Evolutionary conservation across 2,329 filamentous ascomycete genomes (phyloP), one percentile per base, ranked within the genome.

Genomic region (Verruconis gallopava): DNA sequence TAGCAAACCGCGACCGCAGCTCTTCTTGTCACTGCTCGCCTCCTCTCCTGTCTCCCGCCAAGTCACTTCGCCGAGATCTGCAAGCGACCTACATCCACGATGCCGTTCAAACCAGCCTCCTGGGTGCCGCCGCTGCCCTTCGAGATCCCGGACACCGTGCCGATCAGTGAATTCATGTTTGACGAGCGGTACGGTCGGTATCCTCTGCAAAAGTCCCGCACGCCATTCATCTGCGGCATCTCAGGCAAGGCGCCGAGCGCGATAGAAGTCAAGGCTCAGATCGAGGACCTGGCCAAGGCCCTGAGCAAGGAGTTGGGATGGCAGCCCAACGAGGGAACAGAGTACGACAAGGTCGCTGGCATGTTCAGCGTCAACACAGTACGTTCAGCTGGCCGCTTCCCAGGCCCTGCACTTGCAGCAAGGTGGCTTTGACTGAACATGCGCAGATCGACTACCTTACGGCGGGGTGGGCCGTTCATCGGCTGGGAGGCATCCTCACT

Each of bases 321-420:
- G 71, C 59, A 70, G 36, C 75, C 80, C 5, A 79, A 83, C 49
- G 59, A 75, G 44, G 83, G 80, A 11, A 74, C 75, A 0, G 81
- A 88, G 56, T 91, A 80, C 79, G 83, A 91, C 53, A 85, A 86
- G 58, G 81, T 88, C 18, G 66, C 85, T 37, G 79, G 69, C 3
- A 65, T 88, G 20, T 93, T 84, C 62, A 79, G 79, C n/a, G 61
- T 86, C 45, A 93, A 93, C 56, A 85, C 83, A 21, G 81, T 85
- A 60, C 46, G 71, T 55, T 14, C 5, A 42, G 14, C 13, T 13
- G 11, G 21, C n/a, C 5, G 18, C 17, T 14, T 21, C n/a, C 11
- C 25, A 13, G 25, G 11, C 25, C 25, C 14, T 11, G 11, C 25
- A 11, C 25, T 39, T 13, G 20, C n/a, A 12, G 20, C 14, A 22